Evolutionary conservation across 345 rosid species (phyloP).

Genomic region (Bruguiera sexangula): DNA sequence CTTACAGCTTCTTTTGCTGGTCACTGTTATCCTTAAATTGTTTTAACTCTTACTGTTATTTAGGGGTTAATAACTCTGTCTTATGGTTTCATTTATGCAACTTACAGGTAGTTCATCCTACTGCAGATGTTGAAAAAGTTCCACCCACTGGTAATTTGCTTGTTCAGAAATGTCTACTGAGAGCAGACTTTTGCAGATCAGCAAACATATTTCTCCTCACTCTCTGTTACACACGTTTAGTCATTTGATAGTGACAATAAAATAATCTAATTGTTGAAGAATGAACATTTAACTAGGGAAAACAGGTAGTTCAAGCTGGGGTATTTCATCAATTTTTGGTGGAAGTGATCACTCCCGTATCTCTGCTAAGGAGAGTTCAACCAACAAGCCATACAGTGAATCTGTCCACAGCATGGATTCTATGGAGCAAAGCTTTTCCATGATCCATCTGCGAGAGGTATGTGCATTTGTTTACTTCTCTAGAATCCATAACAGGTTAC

Average conservation of each 20-base stretch:
- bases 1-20: conserved; percentile 1
- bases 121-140: conserved; percentile 57
- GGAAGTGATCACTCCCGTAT: conserved; percentile 50
- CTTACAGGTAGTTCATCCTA: conserved; percentile 54
- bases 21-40: not conserved
- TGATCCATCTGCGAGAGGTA: conserved; percentile 88
- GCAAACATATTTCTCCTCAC: not conserved
- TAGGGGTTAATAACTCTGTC: not conserved
- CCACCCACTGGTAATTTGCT: conserved; percentile 57
- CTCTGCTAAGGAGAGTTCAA: conserved; percentile 53
- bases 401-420: conserved; percentile 39
- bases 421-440: conserved; percentile 51
- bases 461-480: conserved; percentile 12
- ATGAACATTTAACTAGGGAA: conserved; percentile 11
- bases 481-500: not conserved
- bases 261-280: not conserved
- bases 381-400: conserved; percentile 50
- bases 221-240: not conserved
- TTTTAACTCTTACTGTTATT: not conserved
- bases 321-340: conserved; percentile 86
- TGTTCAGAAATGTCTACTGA: not conserved
- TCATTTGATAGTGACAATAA: not conserved
- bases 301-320: conserved; percentile 69
- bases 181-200: not conserved
- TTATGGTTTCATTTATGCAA: conserved; percentile 6